Base-by-base conservation (phyloP, 2,329 filamentous ascomycete species). In the Stachybotrys echinatus region DNA sequence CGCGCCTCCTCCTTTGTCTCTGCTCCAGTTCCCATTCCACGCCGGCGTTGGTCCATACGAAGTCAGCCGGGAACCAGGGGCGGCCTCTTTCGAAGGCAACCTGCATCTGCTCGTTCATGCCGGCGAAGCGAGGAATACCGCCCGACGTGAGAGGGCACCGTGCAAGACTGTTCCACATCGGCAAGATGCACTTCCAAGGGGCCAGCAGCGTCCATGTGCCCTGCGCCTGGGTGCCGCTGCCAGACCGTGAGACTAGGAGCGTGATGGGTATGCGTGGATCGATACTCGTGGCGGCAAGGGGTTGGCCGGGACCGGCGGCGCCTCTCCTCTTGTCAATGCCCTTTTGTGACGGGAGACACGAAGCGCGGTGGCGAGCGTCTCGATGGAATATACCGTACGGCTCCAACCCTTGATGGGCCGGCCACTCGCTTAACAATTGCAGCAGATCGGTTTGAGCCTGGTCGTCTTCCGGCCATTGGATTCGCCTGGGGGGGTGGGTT, bases 11-110 rank as follows among this genome's bases (percentile, higher is more conserved):
- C 63, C 87, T 91, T 0, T 88, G 55, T 14, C 67, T 58, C 65
- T 92, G 80, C 34, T 81, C 76, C 31, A 83, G 62, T 64, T 95
- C 88, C 89, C 91, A 96, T 17, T 76, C 73, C 64, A 81, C 84
- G 1, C 94, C 94, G 2, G 91, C 87, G 50, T 80, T 77, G 0
- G 91, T 95, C 5, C 85, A 89, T 0, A 89, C 84, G 54, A 82
- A 89, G 65, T 99, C 94, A 3, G 82, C 87, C 0, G 94, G 94
- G 61, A 96, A 99, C 81, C 88, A 95, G 2, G 90, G 83, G 37
- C 79, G 71, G 1, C 83, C 83, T 19, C 84, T 80, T 69, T 97
- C 92, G 62, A 96, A 95, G 1, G 84, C 74, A 20, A 95, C 77
- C 64, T 97, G 92, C 34, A 84, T 81, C 47, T 83, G 76, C 67